A percentile compares a stretch with the other conserved stretches of the same genome.
Conservation (phyloP, 2,329 filamentous ascomycete genomes). For the Fusarium subglutinans region DNA sequence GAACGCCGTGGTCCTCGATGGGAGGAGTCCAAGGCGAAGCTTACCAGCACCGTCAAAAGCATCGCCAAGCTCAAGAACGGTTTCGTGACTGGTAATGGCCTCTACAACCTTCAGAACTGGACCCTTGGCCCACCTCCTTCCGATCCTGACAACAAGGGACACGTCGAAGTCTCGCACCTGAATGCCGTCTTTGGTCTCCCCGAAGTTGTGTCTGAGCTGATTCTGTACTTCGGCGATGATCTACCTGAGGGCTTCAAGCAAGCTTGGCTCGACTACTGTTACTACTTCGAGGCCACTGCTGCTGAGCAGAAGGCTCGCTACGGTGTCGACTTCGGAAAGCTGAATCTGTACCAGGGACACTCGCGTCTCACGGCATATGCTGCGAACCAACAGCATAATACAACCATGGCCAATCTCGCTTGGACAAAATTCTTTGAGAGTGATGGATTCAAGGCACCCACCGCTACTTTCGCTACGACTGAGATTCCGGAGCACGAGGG, state of each 20-base stretch:
- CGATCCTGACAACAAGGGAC: constrained; percentile 61
- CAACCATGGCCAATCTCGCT: constrained; percentile 58
- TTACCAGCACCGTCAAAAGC: constrained; percentile 58
- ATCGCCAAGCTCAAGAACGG: constrained; percentile 66
- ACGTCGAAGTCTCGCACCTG: constrained; percentile 63
- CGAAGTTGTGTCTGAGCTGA: constrained; percentile 65
- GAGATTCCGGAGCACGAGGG: constrained; percentile 55
- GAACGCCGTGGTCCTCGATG: constrained; percentile 64
- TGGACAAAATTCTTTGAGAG: constrained; percentile 64
- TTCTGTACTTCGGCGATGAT: constrained; percentile 58
- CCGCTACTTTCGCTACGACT: constrained; percentile 49
- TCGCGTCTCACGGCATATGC: constrained; percentile 67
- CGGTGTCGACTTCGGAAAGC: constrained; percentile 57
- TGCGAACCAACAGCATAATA: constrained; percentile 55
- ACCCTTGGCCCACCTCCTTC: constrained; percentile 61
- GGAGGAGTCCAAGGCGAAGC: constrained; percentile 61
- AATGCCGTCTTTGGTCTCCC: constrained; percentile 67
- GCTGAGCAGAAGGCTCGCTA: constrained; percentile 64
- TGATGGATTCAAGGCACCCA: constrained; percentile 54
- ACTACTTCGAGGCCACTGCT: constrained; percentile 61
- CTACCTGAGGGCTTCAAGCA: constrained; percentile 59
- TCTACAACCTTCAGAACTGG: constrained; percentile 61
- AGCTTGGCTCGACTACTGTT: constrained; percentile 69
- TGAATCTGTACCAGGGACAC: constrained; percentile 64
- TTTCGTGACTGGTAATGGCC: constrained; percentile 65